A percentile compares a stretch with the other conserved stretches of the same genome.
phyloP scores from a whole-genome alignment of 371 early-diverging fungal genomes.

The Paraphysoderma sedebokerense region DNA sequence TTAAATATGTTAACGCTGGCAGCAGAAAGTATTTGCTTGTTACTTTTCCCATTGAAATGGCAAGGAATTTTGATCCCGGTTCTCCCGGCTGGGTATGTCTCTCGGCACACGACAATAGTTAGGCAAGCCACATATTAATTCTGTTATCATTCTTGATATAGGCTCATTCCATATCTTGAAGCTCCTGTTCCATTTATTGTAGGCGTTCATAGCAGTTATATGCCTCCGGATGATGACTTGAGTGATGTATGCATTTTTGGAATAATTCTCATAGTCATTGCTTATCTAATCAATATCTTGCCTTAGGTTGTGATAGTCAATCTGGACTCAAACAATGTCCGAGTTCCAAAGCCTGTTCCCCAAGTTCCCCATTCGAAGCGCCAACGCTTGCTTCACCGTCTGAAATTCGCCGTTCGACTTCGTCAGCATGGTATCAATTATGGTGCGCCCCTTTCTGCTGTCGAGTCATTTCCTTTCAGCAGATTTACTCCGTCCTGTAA shows the following conservation, averaged over 20 bases:
- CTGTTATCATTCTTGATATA: too few relatives aligned
- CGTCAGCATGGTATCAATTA: too few relatives aligned
- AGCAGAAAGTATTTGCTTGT: not conserved
- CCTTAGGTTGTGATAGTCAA: too few relatives aligned
- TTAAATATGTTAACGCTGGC: not conserved
- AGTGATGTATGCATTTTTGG: not conserved
- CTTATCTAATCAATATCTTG: too few relatives aligned
- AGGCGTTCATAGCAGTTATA: not conserved
- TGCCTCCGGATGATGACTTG: not conserved
- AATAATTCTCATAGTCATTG: too few relatives aligned
- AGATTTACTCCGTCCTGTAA: not conserved
- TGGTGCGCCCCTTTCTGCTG: not conserved
- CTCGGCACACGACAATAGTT: not conserved
- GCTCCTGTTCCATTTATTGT: not conserved
- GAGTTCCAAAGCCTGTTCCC: not conserved
- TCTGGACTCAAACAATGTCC: not conserved
- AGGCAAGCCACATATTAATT: not conserved
- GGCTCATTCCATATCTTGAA: not conserved
- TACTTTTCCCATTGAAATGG: not conserved
- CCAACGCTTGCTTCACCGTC: not conserved
- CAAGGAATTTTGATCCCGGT: not conserved
- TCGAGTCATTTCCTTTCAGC: not conserved
- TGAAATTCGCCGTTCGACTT: not conserved
- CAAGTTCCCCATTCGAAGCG: not conserved
- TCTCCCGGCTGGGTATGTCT: not conserved